Evolutionary conservation across 2,329 filamentous ascomycete genomes (phyloP).

Genomic region (Fusarium annulatum): DNA sequence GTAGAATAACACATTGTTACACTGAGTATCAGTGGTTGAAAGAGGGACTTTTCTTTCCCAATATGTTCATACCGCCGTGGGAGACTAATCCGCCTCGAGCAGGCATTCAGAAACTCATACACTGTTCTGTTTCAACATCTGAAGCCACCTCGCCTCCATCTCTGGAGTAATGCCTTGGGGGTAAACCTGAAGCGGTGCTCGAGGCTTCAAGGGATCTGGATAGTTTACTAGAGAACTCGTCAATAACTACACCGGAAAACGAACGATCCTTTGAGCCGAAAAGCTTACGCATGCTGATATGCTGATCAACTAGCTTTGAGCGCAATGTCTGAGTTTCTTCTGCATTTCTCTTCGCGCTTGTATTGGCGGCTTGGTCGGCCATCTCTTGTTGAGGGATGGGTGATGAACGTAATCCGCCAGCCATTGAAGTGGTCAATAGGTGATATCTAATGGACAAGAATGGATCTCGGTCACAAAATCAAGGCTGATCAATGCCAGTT

Average conservation of each 20-base stretch:
- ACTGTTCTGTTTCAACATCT: slow-evolving; percentile 44
- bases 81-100: not conserved
- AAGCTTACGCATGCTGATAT: slow-evolving; percentile 59
- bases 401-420: slow-evolving; percentile 33
- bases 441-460: not conserved
- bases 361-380: slow-evolving; percentile 38
- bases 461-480: not conserved
- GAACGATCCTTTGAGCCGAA: not conserved
- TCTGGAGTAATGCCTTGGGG: slow-evolving; percentile 55
- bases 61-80: not conserved
- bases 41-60: not conserved
- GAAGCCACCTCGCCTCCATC: slow-evolving; percentile 54
- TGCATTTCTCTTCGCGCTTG: slow-evolving; percentile 52
- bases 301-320: slow-evolving; percentile 55
- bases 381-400: slow-evolving; percentile 37
- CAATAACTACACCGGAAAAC: slow-evolving; percentile 4
- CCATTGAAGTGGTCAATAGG: slow-evolving; percentile 19
- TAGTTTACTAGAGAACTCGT: slow-evolving; percentile 46
- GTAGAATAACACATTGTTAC: not conserved
- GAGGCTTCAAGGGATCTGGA: slow-evolving; percentile 59
- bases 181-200: slow-evolving; percentile 49
- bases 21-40: not conserved
- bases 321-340: slow-evolving; percentile 58
- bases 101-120: not conserved
- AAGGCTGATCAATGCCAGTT: not conserved